A percentile compares a stretch with the other conserved stretches of the same genome.
Evolutionary conservation across 345 rosid genomes (phyloP).

Genomic region (Noccaea bulbosa): DNA sequence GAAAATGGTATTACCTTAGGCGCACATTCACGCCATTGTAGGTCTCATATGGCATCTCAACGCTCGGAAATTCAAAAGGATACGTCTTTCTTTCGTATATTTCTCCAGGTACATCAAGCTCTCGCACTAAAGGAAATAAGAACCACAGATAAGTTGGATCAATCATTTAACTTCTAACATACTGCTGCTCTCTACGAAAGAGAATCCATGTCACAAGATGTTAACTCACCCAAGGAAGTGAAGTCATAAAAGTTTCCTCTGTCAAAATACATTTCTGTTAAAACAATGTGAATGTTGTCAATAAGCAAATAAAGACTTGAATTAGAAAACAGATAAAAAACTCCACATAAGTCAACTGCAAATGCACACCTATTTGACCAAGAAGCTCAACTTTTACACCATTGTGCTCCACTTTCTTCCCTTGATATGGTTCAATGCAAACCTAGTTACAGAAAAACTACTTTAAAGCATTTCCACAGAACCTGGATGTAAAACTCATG

Average conservation of each 20-base stretch:
- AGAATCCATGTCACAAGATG: conserved; percentile 5
- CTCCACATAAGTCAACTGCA: neutral
- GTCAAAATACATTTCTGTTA: no score
- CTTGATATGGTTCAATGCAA: conserved; percentile 80
- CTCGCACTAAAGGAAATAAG: conserved; percentile 65
- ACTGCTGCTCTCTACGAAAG: no score
- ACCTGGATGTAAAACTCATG: neutral
- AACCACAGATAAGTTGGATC: conserved; percentile 14
- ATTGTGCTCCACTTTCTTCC: conserved; percentile 94
- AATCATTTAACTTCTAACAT: neutral
- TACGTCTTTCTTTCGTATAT: conserved; percentile 86
- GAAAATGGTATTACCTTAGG: conserved; percentile 64
- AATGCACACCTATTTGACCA: conserved; percentile 82
- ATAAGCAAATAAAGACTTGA: neutral
- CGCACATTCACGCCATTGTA: conserved; percentile 94
- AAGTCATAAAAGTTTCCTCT: conserved; percentile 95
- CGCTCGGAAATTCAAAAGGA: conserved; percentile 89
- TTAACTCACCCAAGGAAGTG: conserved; percentile 88
- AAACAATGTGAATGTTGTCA: neutral
- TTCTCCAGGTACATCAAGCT: conserved; percentile 97
- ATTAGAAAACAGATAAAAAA: neutral
- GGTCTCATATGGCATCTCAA: conserved; percentile 97
- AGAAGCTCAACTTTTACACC: conserved; percentile 97
- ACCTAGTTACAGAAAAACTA: conserved; percentile 47
- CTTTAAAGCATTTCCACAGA: conserved; percentile 5